phyloP scores from a whole-genome alignment of 2,329 filamentous ascomycete genomes.

The Aureobasidium melanogenum region DNA sequence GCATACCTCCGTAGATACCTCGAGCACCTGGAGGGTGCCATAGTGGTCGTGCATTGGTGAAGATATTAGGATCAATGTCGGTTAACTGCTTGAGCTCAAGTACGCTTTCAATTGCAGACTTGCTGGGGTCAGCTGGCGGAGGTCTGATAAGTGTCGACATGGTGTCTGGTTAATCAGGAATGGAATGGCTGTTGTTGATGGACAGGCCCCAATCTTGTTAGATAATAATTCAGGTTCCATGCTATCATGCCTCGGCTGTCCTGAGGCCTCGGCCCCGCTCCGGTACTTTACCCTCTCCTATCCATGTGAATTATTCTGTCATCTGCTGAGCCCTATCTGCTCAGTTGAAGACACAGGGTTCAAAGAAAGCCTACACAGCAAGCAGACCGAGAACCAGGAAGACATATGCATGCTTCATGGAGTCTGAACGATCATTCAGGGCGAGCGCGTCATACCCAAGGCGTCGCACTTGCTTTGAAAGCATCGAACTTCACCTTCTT shows the following conservation, averaged over 20 bases:
- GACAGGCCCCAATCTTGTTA: background rate
- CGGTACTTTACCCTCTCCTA: background rate
- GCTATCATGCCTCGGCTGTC: background rate
- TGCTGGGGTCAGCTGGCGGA: slow-evolving; percentile 61
- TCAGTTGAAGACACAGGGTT: no score
- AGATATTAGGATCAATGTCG: slow-evolving; percentile 75
- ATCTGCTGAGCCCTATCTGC: background rate
- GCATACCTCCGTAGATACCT: slow-evolving; percentile 76
- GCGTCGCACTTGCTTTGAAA: background rate
- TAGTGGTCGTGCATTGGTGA: slow-evolving; percentile 83
- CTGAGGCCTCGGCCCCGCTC: background rate
- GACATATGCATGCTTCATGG: background rate
- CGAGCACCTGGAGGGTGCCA: slow-evolving; percentile 90
- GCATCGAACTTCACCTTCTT: background rate
- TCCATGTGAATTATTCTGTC: background rate
- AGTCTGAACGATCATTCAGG: background rate
- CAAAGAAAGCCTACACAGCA: no score
- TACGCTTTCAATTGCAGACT: slow-evolving; percentile 79
- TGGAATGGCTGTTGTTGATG: background rate
- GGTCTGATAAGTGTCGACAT: slow-evolving; percentile 55
- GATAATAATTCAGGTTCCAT: background rate
- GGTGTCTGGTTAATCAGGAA: background rate
- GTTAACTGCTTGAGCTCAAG: slow-evolving; percentile 74
- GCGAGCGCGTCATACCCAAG: background rate
- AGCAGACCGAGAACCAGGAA: no score